phyloP scores from a whole-genome alignment of 2,329 filamentous ascomycete species.

The Botrytis hyacinthi region DNA sequence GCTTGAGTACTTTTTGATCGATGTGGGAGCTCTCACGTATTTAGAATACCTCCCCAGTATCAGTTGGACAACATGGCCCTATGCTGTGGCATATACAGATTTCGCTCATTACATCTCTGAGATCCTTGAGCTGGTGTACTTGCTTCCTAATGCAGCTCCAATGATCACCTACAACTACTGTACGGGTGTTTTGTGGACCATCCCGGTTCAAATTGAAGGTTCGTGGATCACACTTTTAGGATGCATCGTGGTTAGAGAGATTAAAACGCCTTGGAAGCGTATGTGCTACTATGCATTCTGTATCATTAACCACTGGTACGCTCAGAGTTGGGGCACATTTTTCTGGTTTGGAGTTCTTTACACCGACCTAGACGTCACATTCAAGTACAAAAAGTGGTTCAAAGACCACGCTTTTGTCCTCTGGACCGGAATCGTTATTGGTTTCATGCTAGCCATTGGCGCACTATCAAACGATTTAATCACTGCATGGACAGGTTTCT shows the following conservation, averaged over 20 bases:
- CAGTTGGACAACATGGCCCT: conserved; percentile 50
- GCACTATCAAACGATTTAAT: conserved; percentile 25
- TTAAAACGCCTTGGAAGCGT: conserved; percentile 48
- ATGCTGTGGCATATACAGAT: conserved; percentile 42
- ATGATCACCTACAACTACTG: conserved; percentile 49
- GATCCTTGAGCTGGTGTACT: conserved; percentile 45
- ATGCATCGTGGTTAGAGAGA: conserved; percentile 45
- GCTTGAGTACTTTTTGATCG: conserved; percentile 48
- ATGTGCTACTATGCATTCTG: conserved; percentile 45
- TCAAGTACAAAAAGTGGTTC: conserved; percentile 44
- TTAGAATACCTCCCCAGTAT: conserved; percentile 47
- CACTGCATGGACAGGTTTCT: conserved; percentile 23
- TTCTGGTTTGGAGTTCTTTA: conserved; percentile 47
- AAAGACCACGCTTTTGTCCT: conserved; percentile 39
- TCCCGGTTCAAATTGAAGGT: conserved; percentile 49
- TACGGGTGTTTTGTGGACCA: conserved; percentile 50
- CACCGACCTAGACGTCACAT: conserved; percentile 47
- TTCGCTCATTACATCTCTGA: conserved; percentile 46
- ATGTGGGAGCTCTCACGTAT: conserved; percentile 44
- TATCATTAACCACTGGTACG: conserved; percentile 47
- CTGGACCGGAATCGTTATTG: conserved; percentile 41
- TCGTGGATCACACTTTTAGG: conserved; percentile 46
- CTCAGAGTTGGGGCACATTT: conserved; percentile 46
- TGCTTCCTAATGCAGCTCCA: conserved; percentile 48
- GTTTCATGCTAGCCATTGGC: conserved; percentile 32